A percentile compares a stretch with the other conserved stretches of the same genome.
Evolutionary conservation across 208 protist genomes (phyloP).

Genomic region (Wallacemonas sp.): DNA sequence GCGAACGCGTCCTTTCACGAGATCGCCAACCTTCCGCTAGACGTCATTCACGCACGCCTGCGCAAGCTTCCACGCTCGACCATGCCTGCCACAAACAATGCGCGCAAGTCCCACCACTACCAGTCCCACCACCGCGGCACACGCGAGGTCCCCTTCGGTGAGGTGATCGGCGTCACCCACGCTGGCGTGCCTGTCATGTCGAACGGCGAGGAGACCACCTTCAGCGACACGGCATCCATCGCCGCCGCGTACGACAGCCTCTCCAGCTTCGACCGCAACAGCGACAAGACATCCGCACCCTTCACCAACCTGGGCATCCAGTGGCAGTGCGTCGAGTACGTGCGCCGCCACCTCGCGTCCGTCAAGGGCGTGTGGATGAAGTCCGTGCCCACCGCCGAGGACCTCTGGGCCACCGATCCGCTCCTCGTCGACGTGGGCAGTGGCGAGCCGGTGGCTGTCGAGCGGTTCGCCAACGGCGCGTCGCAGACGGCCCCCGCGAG

Average conservation of each 20-base stretch:
- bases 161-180: slow-evolving; percentile 55
- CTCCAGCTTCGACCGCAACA: slow-evolving; percentile 30
- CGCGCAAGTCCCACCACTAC: slow-evolving; percentile 30
- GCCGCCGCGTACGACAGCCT: slow-evolving; percentile 35
- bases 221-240: slow-evolving; percentile 52
- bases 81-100: slow-evolving; percentile 15
- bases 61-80: background rate
- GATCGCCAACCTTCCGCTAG: slow-evolving; percentile 18
- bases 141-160: slow-evolving; percentile 52
- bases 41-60: slow-evolving; percentile 30
- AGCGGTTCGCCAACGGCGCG: slow-evolving; percentile 37
- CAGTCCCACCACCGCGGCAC: slow-evolving; percentile 40
- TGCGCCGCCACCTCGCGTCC: slow-evolving; percentile 62
- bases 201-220: slow-evolving; percentile 58
- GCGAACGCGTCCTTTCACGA: slow-evolving; percentile 8
- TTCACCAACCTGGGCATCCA: slow-evolving; percentile 55
- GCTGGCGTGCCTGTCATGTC: slow-evolving; percentile 76
- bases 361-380: slow-evolving; percentile 70
- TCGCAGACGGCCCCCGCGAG: slow-evolving; percentile 23
- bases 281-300: background rate
- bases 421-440: slow-evolving; percentile 29
- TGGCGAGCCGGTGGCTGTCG: slow-evolving; percentile 26
- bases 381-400: slow-evolving; percentile 50
- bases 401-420: slow-evolving; percentile 41
- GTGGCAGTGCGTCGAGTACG: slow-evolving; percentile 79